Percentiles rank a stretch among this genome's conserved stretches.
These are phyloP conservation scores for Suillus discolor DNA, from an alignment of 768 basidiomycete species.

Conservation along the genomic window DNA sequence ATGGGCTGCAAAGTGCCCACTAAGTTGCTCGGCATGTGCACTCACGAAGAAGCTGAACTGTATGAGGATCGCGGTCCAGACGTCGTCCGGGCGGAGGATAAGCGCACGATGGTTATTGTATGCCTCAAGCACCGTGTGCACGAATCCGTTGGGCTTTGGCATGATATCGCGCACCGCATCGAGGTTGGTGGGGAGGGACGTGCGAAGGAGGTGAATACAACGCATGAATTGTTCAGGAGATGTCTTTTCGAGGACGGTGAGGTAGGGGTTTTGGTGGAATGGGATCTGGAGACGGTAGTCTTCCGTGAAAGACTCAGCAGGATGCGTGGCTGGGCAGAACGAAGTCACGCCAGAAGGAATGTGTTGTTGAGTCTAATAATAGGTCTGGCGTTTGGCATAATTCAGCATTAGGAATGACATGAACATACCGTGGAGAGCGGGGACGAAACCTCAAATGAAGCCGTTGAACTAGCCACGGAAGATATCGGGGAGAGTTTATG, in stretches of 20 bases:
- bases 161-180: constrained; percentile 21
- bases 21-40: constrained; percentile 34
- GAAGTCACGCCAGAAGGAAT: constrained; percentile 17
- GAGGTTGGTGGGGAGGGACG: constrained; percentile 24
- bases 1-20: constrained; percentile 37
- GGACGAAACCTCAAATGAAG: not conserved
- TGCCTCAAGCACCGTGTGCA: constrained; percentile 33
- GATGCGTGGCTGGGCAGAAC: constrained; percentile 24
- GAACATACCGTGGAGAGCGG: constrained; percentile 1
- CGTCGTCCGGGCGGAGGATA: constrained; percentile 44
- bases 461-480: not conserved
- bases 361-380: constrained; percentile 7
- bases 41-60: constrained; percentile 39
- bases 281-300: constrained; percentile 29
- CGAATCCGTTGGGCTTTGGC: constrained; percentile 33
- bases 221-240: constrained; percentile 23
- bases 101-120: constrained; percentile 40
- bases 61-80: constrained; percentile 45
- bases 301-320: constrained; percentile 33
- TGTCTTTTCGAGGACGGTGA: constrained; percentile 24
- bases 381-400: constrained; percentile 11
- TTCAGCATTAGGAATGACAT: not conserved
- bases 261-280: constrained; percentile 21
- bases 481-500: not conserved
- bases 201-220: constrained; percentile 31